Conservation (phyloP, 371 early-diverging fungal genomes). For the Rhizopus arrhizus region DNA sequence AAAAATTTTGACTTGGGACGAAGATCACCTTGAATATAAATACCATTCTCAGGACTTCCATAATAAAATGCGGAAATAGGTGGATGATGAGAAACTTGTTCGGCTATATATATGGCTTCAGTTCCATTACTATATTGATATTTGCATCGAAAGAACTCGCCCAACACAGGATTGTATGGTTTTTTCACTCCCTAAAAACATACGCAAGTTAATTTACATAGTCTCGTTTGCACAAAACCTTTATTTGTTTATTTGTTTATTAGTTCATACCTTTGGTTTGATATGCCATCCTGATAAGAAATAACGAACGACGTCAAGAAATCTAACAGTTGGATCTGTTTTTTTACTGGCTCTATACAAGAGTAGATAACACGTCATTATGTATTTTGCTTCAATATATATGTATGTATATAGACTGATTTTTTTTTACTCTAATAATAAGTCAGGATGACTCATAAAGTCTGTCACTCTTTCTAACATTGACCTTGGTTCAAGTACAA, state of each 20-base stretch:
- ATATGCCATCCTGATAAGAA: slow-evolving; percentile 95
- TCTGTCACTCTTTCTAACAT: slow-evolving; percentile 94
- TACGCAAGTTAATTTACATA: too few relatives aligned
- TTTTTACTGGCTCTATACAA: slow-evolving; percentile 56
- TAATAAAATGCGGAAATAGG: slow-evolving; percentile 89
- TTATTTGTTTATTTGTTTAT: too few relatives aligned
- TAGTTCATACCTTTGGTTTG: slow-evolving; percentile 76
- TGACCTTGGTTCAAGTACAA: slow-evolving; percentile 92
- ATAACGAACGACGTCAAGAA: slow-evolving; percentile 82
- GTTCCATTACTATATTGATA: slow-evolving; percentile 73
- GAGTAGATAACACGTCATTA: not conserved
- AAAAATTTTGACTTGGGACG: slow-evolving; percentile 86
- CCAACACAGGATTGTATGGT: slow-evolving; percentile 84
- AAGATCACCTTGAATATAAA: slow-evolving; percentile 81
- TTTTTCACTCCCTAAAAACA: slow-evolving; percentile 25
- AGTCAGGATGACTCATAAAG: slow-evolving; percentile 90
- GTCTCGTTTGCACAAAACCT: not conserved
- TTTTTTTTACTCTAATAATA: slow-evolving; percentile 70
- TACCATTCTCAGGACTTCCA: slow-evolving; percentile 78
- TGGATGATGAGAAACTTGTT: slow-evolving; percentile 96
- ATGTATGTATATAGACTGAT: not conserved
- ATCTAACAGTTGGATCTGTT: slow-evolving; percentile 77
- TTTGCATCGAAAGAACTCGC: slow-evolving; percentile 85
- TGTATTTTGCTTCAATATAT: too few relatives aligned
- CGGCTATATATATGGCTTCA: slow-evolving; percentile 80